Evolutionary conservation across 176 grass and related monocot genomes (phyloP), one percentile per base, ranked within the genome.

Genomic region (Aegilops bicornis): DNA sequence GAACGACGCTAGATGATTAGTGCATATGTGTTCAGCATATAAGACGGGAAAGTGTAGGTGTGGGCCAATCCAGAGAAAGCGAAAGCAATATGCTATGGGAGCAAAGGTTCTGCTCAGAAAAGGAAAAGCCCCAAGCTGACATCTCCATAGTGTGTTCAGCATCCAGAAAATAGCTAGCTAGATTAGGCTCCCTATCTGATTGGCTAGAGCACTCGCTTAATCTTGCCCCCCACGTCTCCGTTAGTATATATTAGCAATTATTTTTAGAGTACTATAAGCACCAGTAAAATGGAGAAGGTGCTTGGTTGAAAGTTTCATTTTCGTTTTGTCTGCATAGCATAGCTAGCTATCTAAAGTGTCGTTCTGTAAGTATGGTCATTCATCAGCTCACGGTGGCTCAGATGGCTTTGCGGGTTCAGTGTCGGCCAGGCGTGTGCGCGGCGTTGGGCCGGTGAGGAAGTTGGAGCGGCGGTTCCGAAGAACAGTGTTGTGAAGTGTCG

Each of bases 31-130:
- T 17, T 56, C 52, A 35, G 33, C 52, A 19, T 19, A 56, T 56
- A 56, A 56, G 52, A 12, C 16, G 52, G 52, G 52, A 56, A 20
- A 56, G 87, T 5, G 82, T 76, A 56, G 31, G 12, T 33, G 45
- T 73, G 79, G 75, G 88, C 78, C 62, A 77, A 63, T 39, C 79
- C 63, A 70, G 48, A 77, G 50, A 58, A 54, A 48, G 72, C 25
- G 83, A 86, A 82, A 86, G 79, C 84, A 73, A 86, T 79, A 82
- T 86, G 79, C 84, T 86, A 86, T 23, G 39, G n/a, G 58, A 86
- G 73, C 79, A 86, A 86, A 78, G 71, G 79, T 72, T 78, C 11
- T 64, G 23, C 88, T 40, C 23, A 35, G 73, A 69, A 20, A 42
- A 7, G 64, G 56, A 70, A 79, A 83, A 35, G 73, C 80, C 80